Evolutionary conservation across 2,329 filamentous ascomycete genomes (phyloP), one percentile per base, ranked within the genome.

Genomic region (Xylaria hypoxylon): DNA sequence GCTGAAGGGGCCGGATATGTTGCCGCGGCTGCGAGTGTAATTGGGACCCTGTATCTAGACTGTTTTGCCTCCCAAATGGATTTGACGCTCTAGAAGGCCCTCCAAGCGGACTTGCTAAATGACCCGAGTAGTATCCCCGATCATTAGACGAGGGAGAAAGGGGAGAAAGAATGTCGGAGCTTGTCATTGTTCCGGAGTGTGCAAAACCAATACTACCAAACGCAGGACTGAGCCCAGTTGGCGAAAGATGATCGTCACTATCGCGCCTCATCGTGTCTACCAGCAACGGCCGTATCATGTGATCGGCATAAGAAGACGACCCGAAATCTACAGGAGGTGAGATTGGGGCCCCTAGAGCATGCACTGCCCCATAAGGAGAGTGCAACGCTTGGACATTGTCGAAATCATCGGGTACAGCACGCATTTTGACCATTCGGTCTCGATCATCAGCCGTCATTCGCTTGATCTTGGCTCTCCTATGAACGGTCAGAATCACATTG

Each of bases 371-470:
- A 68, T 90, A 90, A 3, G 87, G 87, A 22, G 87, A 90, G 75
- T 91, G 89, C 17, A 92, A 80, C 15, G 89, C 89, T 74, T 90
- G 87, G 2, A 91, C 84, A 71, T 89, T 91, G 77, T 91, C 89
- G 68, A 92, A 92, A 71, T 89, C 88, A 70, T 91, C 89, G 8
- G 89, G 89, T 3, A 92, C 87, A 3, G 89, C 89, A 62, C 89
- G 84, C 87, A 91, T 91, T 78, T 90, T 89, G 75, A 92, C 88
- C 85, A 91, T 89, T 63, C 88, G 84, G 67, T 92, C 89, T 53
- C 89, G 85, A 74, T 92, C 89, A 77, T 91, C 89, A n/a, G 84
- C 87, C 71, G 86, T 90, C 68, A 91, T 81, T 52, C 89, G 85
- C 83, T 92, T 92, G 75, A 91, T 90, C 77, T 92, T 92, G 50